Evolutionary conservation across 371 early-diverging fungal genomes (phyloP), one percentile per base, ranked within the genome.

Genomic region (Lichtheimia corymbifera): DNA sequence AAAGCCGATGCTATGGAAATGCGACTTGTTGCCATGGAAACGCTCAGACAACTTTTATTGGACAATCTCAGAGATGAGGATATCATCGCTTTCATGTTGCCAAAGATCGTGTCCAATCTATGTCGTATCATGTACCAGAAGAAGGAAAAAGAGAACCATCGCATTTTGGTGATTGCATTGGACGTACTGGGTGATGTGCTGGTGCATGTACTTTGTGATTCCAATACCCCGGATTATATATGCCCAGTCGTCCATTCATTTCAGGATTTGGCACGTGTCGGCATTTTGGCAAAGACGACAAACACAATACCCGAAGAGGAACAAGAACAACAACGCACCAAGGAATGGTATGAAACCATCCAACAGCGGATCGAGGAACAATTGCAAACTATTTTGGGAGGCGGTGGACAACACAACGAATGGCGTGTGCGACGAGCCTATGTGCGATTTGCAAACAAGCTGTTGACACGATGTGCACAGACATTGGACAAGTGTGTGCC

Each of bases 81-180:
- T 49, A 47, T 63, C 1, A 11, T 84, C 1, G 79, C 83, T 5
- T 50, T 57, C 1, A 51, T 76, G 28, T 55, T 84, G 13, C 85
- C 87, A 3, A 81, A 82, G 2, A 55, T 79, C 14, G 62, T 67
- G 6, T 83, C 83, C 1, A 67, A 65, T 2, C 47, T 83, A 22
- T 64, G 77, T 25, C 70, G 72, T 14, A 71, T 72, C 7, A 62
- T 83, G 3, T 55, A 67, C 7, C 72, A 71, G 50, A 74, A 74
- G 40, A 63, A 71, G 25, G 75, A 74, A 17, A 84, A 84, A 41
- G 81, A 82, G 54, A 76, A 78, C 28, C 85, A 85, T 50, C 64
- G 61, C 12, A 53, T 87, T 5, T 61, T 82, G 2, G 75, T 70
- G 11, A 62, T 56, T 11, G 60, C 74, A 9, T 45, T 87, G 12